A percentile compares a stretch with the other conserved stretches of the same genome.
phyloP scores from a whole-genome alignment of 208 protist species.

The Crithidia bombi region DNA sequence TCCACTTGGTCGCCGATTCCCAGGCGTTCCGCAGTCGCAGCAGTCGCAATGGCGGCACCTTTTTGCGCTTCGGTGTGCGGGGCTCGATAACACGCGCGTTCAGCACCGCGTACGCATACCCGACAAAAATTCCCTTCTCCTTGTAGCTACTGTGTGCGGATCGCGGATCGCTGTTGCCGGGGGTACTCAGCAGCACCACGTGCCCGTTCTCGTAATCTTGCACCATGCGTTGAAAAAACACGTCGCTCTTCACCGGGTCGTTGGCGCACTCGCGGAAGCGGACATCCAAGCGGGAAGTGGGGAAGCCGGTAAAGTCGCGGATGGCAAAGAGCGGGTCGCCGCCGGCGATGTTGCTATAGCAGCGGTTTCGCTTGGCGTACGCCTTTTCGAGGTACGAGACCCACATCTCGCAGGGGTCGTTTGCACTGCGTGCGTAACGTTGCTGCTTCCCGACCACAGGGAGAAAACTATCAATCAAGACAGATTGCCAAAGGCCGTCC shows the following conservation, averaged over 20 bases:
- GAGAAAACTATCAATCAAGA: conserved; percentile 74
- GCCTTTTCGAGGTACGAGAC: conserved; percentile 83
- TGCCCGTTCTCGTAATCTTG: conserved; percentile 41
- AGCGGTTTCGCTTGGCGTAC: conserved; percentile 78
- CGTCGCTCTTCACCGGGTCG: conserved; percentile 31
- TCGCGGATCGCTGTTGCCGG: conserved; percentile 36
- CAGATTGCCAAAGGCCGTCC: conserved; percentile 70
- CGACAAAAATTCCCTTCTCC: conserved; percentile 49
- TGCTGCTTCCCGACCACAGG: conserved; percentile 57
- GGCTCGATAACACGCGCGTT: conserved; percentile 23
- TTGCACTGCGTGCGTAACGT: conserved; percentile 50
- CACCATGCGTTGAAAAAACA: conserved; percentile 55
- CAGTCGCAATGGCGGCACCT: conserved; percentile 35
- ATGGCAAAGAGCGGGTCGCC: conserved; percentile 76
- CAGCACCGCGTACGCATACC: conserved; percentile 62
- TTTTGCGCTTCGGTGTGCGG: conserved; percentile 18
- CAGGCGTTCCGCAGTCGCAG: conserved; percentile 67
- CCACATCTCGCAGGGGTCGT: conserved; percentile 83
- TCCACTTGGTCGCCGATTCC: conserved; percentile 55
- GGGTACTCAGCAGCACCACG: conserved; percentile 58
- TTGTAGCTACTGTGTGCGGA: conserved; percentile 31
- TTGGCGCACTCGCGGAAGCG: conserved; percentile 33
- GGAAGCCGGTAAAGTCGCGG: conserved; percentile 64
- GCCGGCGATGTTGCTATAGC: conserved; percentile 69
- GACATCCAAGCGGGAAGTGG: conserved; percentile 50